Evolutionary conservation across 768 basidiomycete species (phyloP).

Genomic region (Kwoniella dendrophila): DNA sequence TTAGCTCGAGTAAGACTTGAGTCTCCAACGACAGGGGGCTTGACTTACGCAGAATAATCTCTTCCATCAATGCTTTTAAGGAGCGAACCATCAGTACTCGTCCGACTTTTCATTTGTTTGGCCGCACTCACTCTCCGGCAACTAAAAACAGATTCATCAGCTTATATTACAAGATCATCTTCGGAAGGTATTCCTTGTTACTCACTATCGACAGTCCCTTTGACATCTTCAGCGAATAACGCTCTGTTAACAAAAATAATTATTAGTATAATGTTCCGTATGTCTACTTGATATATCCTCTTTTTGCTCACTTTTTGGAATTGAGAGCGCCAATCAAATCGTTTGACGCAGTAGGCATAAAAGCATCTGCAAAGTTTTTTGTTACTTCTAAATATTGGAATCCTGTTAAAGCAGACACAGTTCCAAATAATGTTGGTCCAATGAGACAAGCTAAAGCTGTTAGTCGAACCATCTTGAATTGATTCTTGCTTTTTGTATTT

Average conservation of each 20-base stretch:
- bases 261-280: not conserved
- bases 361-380: constrained; percentile 29
- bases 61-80: constrained; percentile 31
- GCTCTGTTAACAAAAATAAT: constrained; percentile 15
- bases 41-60: constrained; percentile 37
- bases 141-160: not conserved
- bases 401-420: constrained; percentile 13
- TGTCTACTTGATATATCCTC: not conserved
- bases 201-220: constrained; percentile 35
- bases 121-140: constrained; percentile 2
- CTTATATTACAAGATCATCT: not conserved
- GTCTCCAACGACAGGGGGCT: not conserved
- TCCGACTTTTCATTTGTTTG: not conserved
- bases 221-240: constrained; percentile 37
- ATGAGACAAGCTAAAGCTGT: not conserved
- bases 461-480: not conserved
- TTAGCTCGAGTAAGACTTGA: not conserved
- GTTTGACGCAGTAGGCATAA: constrained; percentile 7
- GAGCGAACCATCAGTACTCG: not conserved
- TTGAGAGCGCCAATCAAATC: constrained; percentile 17
- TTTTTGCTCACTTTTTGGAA: constrained; percentile 18
- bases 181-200: not conserved
- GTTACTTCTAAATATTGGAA: constrained; percentile 20
- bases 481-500: not conserved
- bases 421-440: not conserved